A percentile compares a stretch with the other conserved stretches of the same genome.
Conservation (phyloP, 2,329 filamentous ascomycete species). For the Penicillium sp. region DNA sequence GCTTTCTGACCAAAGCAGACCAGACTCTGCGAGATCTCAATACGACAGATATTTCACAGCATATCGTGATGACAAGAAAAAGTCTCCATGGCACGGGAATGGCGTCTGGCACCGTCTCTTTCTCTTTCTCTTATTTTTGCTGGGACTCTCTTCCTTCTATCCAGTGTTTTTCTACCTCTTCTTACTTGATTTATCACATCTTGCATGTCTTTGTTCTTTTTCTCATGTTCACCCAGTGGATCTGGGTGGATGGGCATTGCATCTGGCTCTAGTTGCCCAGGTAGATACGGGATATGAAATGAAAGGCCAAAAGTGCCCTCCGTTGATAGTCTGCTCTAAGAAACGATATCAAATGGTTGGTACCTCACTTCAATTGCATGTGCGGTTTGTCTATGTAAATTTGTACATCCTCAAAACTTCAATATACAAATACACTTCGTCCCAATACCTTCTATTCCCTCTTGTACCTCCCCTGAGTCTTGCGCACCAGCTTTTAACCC, state of each 20-base stretch:
- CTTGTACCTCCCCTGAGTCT: no score
- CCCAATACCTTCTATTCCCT: background rate
- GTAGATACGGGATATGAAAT: constrained; percentile 9
- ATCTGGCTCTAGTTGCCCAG: background rate
- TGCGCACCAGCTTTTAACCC: no score
- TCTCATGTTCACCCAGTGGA: constrained; percentile 10
- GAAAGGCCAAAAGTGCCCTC: background rate
- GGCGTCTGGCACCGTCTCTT: constrained; percentile 7
- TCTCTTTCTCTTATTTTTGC: background rate
- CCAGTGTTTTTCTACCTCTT: background rate
- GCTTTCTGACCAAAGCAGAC: background rate
- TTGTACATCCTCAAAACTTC: background rate
- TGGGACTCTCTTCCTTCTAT: background rate
- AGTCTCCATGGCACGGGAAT: constrained; percentile 13
- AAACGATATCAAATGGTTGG: background rate
- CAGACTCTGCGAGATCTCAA: background rate
- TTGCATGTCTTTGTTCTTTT: constrained; percentile 17
- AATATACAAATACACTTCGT: background rate
- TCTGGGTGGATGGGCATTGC: constrained; percentile 7
- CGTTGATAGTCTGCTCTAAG: background rate
- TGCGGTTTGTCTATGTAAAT: background rate
- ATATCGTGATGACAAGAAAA: constrained; percentile 6
- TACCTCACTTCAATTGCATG: background rate
- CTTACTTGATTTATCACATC: background rate
- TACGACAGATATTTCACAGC: background rate